Conservation (phyloP, 306 rosid genomes). For the Glycine tomentella region DNA sequence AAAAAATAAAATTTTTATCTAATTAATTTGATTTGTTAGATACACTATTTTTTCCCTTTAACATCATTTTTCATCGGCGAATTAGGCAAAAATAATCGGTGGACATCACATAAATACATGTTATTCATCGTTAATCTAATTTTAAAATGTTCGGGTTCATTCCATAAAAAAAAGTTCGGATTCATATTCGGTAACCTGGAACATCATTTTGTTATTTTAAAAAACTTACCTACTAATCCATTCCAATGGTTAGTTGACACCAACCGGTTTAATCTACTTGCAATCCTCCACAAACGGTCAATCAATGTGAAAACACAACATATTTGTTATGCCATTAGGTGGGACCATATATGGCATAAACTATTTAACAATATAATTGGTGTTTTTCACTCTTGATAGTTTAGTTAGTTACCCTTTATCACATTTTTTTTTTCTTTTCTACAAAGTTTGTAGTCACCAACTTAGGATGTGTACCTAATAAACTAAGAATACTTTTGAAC, state of each 20-base stretch:
- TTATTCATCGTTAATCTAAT: not conserved
- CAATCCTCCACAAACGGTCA: not conserved
- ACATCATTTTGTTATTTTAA: not conserved
- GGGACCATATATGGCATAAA: not conserved
- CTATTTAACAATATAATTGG: not conserved
- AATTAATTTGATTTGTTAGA: not conserved
- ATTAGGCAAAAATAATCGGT: not conserved
- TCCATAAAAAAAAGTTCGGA: too few relatives aligned
- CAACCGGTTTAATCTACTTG: not conserved
- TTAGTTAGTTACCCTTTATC: conserved; percentile 12
- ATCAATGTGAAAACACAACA: not conserved
- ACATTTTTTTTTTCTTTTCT: too few relatives aligned
- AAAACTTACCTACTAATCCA: not conserved
- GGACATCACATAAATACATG: not conserved
- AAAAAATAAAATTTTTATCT: not conserved
- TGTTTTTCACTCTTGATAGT: conserved; percentile 1
- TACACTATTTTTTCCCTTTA: not conserved
- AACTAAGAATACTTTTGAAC: not conserved
- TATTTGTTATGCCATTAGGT: not conserved
- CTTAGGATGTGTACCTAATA: not conserved
- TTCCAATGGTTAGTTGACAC: not conserved
- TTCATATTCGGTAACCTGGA: not conserved
- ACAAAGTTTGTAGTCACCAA: not conserved
- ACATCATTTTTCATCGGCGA: not conserved
- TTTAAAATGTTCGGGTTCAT: not conserved